These are phyloP conservation scores for Petunia axillaris DNA, from an alignment of 257 asterid species.

Conservation along the genomic window DNA sequence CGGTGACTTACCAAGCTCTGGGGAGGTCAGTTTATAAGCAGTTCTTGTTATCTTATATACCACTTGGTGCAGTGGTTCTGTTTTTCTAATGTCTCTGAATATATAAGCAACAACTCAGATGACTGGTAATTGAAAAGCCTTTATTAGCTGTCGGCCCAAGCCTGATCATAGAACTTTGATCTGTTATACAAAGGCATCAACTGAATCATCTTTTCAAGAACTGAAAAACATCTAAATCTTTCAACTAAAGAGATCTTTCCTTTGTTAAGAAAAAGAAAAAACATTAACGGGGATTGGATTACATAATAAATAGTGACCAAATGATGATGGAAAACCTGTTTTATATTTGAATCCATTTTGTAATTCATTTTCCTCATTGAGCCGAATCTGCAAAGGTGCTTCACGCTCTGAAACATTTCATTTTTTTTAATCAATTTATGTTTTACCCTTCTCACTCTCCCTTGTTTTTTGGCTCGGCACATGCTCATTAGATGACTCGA, in stretches of 20 bases:
- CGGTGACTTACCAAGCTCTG: slow-evolving; percentile 93
- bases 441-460: background rate
- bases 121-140: background rate
- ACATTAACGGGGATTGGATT: background rate
- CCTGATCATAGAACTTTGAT: background rate
- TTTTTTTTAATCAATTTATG: background rate
- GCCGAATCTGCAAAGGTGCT: background rate
- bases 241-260: background rate
- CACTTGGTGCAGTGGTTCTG: background rate
- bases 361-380: background rate
- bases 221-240: background rate
- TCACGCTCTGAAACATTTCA: background rate
- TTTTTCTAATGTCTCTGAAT: background rate
- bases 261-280: background rate
- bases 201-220: background rate
- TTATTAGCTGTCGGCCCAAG: background rate
- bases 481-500: background rate
- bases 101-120: background rate
- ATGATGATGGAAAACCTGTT: background rate
- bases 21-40: slow-evolving; percentile 58
- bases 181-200: background rate
- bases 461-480: background rate
- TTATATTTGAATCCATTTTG: background rate
- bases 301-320: slow-evolving; percentile 2
- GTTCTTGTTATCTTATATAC: slow-evolving; percentile 7